Base-by-base conservation (phyloP, 1,139 yeast species). In the Cylindricascospora bacillispora region DNA sequence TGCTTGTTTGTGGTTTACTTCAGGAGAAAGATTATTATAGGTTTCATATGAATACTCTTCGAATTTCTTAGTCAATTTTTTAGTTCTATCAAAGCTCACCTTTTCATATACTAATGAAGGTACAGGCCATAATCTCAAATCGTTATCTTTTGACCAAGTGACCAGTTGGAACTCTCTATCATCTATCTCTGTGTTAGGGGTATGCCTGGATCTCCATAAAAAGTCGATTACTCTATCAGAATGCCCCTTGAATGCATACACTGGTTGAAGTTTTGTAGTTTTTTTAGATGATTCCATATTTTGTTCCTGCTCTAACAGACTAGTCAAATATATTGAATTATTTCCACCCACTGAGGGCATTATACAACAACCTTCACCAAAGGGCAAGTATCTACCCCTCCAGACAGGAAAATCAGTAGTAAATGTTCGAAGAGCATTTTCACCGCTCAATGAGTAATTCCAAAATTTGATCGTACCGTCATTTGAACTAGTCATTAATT, bases 111-210 rank as follows among this genome's bases (percentile, higher is more conserved):
- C 52, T 3, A 64, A 63, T 6, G 73, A 75, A 28, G 69, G 63
- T 25, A 75, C 63, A 0, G 85, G 80, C 97, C 95, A 86, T 30
- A 86, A 56, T 37, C 86, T 66, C 35, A 89, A 59, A 48, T 83
- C 93, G 41, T 74, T 71, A 49, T 89, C 98, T 38, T 81, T 74
- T 0, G 93, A 78, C 95, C 97, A 89, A 0, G 98, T 82, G 0
- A 89, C 92, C 31, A 89, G 56, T 50, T 86, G 95, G 47, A 70
- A 85, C 37, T 83, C 94, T 33, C 85, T 63, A 59, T 85, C 85
- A 41, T 73, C 76, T 6, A 63, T 44, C 5, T 57, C 60, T 2
- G 66, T 52, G 12, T 65, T 65, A 5, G 59, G 37, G 0, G 62
- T 45, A 33, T 73, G 63, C 32, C 82, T 60, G 6, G 73, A 60